Evolutionary conservation across 257 asterid genomes (phyloP).

Genomic region (Solanum peruvianum): DNA sequence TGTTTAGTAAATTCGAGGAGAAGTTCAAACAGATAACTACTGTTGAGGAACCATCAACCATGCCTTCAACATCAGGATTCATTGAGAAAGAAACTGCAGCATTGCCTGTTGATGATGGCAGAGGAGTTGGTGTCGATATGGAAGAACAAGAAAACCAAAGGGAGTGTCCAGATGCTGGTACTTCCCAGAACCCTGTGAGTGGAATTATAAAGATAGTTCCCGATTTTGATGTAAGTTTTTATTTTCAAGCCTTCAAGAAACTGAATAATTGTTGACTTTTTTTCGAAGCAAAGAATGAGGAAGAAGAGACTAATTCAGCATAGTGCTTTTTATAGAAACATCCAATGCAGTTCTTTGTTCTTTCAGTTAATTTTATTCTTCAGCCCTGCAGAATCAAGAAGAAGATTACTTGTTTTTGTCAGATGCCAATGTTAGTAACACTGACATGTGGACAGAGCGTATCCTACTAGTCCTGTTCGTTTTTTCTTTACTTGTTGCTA

Average conservation of each 20-base stretch:
- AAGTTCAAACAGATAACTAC: constrained; percentile 50
- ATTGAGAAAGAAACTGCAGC: constrained; percentile 28
- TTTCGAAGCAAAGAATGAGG: not conserved
- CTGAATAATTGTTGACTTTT: not conserved
- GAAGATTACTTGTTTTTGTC: constrained; percentile 61
- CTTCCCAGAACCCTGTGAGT: constrained; percentile 54
- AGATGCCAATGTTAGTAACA: constrained; percentile 46
- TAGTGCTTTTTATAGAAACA: not conserved
- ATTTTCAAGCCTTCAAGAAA: not conserved
- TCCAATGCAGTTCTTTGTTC: not conserved
- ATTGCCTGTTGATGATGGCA: constrained; percentile 21
- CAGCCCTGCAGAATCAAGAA: constrained; percentile 46
- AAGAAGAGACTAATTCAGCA: not conserved
- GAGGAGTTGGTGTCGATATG: constrained; percentile 28
- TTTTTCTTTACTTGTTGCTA: not conserved
- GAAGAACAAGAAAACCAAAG: constrained; percentile 41
- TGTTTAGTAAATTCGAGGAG: constrained; percentile 65
- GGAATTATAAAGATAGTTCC: constrained; percentile 85
- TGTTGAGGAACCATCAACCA: constrained; percentile 33
- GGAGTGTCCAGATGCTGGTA: constrained; percentile 38
- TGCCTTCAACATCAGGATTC: constrained; percentile 42
- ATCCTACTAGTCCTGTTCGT: constrained; percentile 21
- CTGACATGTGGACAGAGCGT: constrained; percentile 68
- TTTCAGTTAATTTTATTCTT: not conserved
- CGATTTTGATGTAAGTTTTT: constrained; percentile 66